These are phyloP conservation scores for Tylopilus sp. DNA, from an alignment of 1,284 basidiomycete genomes.

Conservation along the genomic window DNA sequence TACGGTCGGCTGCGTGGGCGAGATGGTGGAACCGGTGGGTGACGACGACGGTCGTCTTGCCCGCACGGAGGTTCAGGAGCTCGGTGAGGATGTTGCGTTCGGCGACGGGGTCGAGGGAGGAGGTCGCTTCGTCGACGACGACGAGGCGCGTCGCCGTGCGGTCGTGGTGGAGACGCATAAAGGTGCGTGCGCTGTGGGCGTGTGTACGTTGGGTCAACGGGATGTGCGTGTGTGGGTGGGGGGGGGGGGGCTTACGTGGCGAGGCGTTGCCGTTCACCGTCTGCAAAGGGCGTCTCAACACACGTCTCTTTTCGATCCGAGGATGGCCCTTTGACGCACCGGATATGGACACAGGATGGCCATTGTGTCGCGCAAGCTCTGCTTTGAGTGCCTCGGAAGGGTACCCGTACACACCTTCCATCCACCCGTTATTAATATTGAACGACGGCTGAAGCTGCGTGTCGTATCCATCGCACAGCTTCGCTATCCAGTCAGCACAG, in stretches of 20 bases:
- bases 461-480: constrained; percentile 36
- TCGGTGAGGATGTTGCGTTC: constrained; percentile 52
- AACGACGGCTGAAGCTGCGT: constrained; percentile 38
- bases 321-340: constrained; percentile 17
- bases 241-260: constrained; percentile 41
- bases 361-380: constrained; percentile 15
- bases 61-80: constrained; percentile 46
- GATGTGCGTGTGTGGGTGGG: not conserved
- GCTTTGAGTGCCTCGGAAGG: constrained; percentile 18
- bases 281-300: constrained; percentile 11
- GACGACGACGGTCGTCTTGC: constrained; percentile 66
- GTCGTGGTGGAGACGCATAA: constrained; percentile 47
- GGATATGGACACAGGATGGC: constrained; percentile 22
- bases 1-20: constrained; percentile 57
- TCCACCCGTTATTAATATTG: constrained; percentile 18
- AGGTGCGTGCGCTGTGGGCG: constrained; percentile 36
- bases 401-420: constrained; percentile 18
- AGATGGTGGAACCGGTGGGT: constrained; percentile 68
- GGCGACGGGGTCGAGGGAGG: constrained; percentile 50
- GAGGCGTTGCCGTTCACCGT: constrained; percentile 47
- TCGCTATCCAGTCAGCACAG: constrained; percentile 36
- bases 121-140: constrained; percentile 53
- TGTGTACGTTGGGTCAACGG: not conserved
- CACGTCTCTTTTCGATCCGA: constrained; percentile 1
- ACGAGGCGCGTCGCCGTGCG: constrained; percentile 44